Percentiles rank a stretch among this genome's conserved stretches.
Conservation (phyloP, 2,329 filamentous ascomycete genomes). For the Fusarium anguioides region DNA sequence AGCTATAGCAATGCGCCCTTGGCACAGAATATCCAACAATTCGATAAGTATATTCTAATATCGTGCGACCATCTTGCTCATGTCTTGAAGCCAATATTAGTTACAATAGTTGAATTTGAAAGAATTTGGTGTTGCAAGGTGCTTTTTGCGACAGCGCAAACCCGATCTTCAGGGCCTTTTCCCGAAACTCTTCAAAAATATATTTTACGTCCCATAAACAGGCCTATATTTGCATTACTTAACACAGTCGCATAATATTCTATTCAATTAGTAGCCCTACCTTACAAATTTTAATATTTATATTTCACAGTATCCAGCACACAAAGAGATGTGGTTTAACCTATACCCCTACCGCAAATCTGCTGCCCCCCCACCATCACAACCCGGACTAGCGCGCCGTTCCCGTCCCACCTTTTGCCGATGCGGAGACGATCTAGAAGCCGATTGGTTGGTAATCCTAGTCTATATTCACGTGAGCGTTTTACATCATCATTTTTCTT, state of each 20-base stretch:
- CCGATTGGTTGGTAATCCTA: conserved; percentile 27
- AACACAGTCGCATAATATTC: not conserved
- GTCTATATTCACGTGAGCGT: conserved; percentile 7
- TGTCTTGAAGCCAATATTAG: not conserved
- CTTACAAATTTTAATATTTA: not conserved
- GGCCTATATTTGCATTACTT: not conserved
- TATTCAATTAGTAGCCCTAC: not conserved
- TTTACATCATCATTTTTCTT: conserved; percentile 36
- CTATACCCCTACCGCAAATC: conserved; percentile 37
- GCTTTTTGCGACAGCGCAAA: conserved; percentile 29
- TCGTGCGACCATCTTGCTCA: conserved; percentile 18
- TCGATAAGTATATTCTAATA: not conserved
- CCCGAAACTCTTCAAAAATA: not conserved
- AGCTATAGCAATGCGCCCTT: conserved; percentile 15
- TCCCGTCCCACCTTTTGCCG: conserved; percentile 36
- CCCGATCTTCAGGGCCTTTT: not conserved
- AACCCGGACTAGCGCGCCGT: conserved; percentile 34
- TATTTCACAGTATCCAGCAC: not conserved
- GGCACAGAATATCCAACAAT: not conserved
- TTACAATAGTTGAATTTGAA: not conserved
- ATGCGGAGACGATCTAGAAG: conserved; percentile 28
- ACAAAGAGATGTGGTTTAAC: conserved; percentile 19
- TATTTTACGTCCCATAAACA: not conserved
- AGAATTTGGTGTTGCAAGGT: not conserved
- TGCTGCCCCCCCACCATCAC: conserved; percentile 19